These are phyloP conservation scores for Fusarium humuli DNA, from an alignment of 2,329 filamentous ascomycete species.

Conservation along the genomic window DNA sequence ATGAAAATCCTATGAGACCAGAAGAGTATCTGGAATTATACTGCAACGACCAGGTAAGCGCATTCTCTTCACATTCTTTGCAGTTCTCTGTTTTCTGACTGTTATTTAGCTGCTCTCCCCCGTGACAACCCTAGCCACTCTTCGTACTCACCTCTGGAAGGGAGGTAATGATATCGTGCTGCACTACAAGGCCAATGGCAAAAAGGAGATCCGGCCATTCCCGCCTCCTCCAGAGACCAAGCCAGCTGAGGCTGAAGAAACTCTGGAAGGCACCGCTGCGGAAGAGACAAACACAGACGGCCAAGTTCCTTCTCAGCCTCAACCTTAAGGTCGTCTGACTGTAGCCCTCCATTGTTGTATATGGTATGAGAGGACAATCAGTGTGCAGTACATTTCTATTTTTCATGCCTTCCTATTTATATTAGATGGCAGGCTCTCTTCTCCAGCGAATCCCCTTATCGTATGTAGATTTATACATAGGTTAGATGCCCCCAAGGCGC, in stretches of 20 bases:
- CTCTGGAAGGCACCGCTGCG: conserved; percentile 28
- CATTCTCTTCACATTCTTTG: not conserved
- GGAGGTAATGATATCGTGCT: conserved; percentile 92
- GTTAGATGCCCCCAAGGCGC: conserved; percentile 36
- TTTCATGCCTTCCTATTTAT: conserved; percentile 13
- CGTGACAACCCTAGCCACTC: conserved; percentile 92
- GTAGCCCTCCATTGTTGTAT: not conserved
- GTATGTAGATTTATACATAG: conserved; percentile 45
- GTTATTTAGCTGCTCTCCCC: conserved; percentile 71
- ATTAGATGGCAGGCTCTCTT: conserved; percentile 23
- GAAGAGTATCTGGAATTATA: conserved; percentile 96
- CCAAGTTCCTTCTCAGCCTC: conserved; percentile 15
- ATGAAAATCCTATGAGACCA: conserved; percentile 73
- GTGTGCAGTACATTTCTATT: not conserved
- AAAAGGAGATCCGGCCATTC: conserved; percentile 68
- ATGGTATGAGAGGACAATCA: conserved; percentile 1
- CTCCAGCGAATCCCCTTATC: conserved; percentile 33
- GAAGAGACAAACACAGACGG: conserved; percentile 34
- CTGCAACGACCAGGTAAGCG: conserved; percentile 87
- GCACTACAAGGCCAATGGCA: conserved; percentile 92
- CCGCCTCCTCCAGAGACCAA: conserved; percentile 37
- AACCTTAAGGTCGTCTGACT: conserved; percentile 25
- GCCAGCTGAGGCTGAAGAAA: conserved; percentile 38
- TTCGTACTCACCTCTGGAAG: conserved; percentile 93
- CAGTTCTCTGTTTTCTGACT: conserved; percentile 13